These are phyloP conservation scores for Ustilaginoidea virens DNA, from an alignment of 2,329 filamentous ascomycete genomes.

Conservation along the genomic window DNA sequence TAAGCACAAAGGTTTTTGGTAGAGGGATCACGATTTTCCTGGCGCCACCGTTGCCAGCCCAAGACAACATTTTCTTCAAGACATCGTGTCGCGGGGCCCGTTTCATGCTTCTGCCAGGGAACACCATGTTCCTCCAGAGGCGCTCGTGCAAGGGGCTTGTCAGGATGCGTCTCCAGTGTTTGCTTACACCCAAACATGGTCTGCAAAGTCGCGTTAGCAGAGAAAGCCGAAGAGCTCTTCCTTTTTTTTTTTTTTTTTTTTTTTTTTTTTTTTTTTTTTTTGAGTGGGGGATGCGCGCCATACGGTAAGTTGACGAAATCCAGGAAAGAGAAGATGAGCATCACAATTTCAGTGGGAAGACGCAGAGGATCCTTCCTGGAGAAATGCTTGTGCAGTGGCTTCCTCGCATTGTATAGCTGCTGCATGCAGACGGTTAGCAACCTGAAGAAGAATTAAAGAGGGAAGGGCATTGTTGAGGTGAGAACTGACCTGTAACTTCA, in stretches of 20 bases:
- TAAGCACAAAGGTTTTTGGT: slow-evolving; percentile 13
- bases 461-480: neutral
- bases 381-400: slow-evolving; percentile 19
- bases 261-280: too few relatives aligned
- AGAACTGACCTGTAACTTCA: slow-evolving; percentile 16
- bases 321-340: slow-evolving; percentile 19
- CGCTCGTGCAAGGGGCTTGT: slow-evolving; percentile 12
- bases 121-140: slow-evolving; percentile 18
- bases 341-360: slow-evolving; percentile 20
- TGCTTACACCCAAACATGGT: slow-evolving; percentile 18
- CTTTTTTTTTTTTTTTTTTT: too few relatives aligned
- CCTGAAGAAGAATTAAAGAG: neutral
- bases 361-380: slow-evolving; percentile 19
- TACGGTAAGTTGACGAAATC: slow-evolving; percentile 18
- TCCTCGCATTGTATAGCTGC: slow-evolving; percentile 19
- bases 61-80: slow-evolving; percentile 15
- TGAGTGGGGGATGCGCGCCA: slow-evolving; percentile 3
- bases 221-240: too few relatives aligned
- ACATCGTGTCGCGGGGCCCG: slow-evolving; percentile 10
- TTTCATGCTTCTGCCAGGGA: slow-evolving; percentile 9
- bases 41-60: slow-evolving; percentile 15
- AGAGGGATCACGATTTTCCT: slow-evolving; percentile 14
- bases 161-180: slow-evolving; percentile 16
- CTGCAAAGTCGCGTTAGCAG: slow-evolving; percentile 7
- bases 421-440: slow-evolving; percentile 6